These are phyloP conservation scores for Sporothrix mexicana DNA, from an alignment of 2,329 filamentous ascomycete species.

Conservation along the genomic window DNA sequence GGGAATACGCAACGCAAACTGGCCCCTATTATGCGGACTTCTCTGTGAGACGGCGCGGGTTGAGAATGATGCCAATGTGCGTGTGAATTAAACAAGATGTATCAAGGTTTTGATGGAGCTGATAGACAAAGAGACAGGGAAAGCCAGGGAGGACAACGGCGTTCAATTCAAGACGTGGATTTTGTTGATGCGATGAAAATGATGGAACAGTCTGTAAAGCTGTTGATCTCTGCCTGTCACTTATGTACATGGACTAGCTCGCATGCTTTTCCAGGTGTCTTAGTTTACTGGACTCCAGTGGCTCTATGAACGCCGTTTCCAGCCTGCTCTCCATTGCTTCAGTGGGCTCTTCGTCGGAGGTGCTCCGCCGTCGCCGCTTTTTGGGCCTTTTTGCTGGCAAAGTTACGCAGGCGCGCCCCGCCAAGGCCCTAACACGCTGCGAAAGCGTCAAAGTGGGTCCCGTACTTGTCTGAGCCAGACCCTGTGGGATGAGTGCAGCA, in stretches of 20 bases:
- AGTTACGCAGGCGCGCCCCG: constrained; percentile 2
- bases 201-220: constrained; percentile 7
- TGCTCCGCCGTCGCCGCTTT: background rate
- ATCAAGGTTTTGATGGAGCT: too few species aligned
- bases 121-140: background rate
- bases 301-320: constrained; percentile 6
- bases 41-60: background rate
- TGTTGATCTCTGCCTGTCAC: background rate
- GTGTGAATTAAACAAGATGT: background rate
- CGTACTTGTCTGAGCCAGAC: constrained; percentile 8
- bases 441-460: background rate
- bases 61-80: background rate
- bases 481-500: background rate
- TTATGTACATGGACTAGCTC: background rate
- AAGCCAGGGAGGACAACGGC: background rate
- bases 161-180: background rate
- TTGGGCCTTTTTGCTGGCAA: background rate
- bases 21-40: constrained; percentile 24
- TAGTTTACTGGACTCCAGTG: constrained; percentile 9
- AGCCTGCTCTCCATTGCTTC: background rate
- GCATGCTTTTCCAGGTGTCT: constrained; percentile 3
- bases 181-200: constrained; percentile 7
- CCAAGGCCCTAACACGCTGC: constrained; percentile 27
- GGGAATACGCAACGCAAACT: constrained; percentile 5
- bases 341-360: background rate